These are phyloP conservation scores for Amylocarpus encephaloides DNA, from an alignment of 2,329 filamentous ascomycete species.

Conservation along the genomic window DNA sequence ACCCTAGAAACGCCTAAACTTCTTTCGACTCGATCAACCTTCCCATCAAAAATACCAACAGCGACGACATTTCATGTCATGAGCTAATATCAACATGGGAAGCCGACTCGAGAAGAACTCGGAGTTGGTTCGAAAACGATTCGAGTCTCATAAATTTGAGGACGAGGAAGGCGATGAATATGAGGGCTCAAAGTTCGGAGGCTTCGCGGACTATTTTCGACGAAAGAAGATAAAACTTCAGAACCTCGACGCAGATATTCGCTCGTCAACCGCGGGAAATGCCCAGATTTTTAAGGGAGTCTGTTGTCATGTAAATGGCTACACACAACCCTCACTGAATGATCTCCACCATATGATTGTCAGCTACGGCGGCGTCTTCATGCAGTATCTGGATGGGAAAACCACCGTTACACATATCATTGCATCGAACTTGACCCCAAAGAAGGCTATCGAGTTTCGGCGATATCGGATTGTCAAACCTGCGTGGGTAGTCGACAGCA, in stretches of 20 bases:
- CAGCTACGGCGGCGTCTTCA: conserved; percentile 85
- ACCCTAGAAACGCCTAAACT: too few species aligned
- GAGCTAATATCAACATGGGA: conserved; percentile 40
- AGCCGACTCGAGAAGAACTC: conserved; percentile 58
- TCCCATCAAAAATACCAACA: too few species aligned
- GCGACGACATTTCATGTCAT: too few species aligned
- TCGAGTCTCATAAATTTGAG: conserved; percentile 63
- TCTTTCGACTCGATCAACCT: background rate
- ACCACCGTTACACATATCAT: conserved; percentile 95
- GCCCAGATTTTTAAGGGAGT: conserved; percentile 86
- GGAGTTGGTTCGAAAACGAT: conserved; percentile 54
- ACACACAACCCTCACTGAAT: conserved; percentile 88
- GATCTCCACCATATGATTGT: conserved; percentile 86
- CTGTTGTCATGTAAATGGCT: conserved; percentile 88
- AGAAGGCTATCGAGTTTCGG: conserved; percentile 84
- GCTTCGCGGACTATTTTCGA: conserved; percentile 85
- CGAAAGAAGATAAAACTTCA: conserved; percentile 97
- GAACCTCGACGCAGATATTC: conserved; percentile 80
- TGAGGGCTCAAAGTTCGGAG: conserved; percentile 76
- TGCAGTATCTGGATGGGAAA: conserved; percentile 93
- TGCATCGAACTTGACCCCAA: conserved; percentile 80
- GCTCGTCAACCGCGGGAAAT: conserved; percentile 60
- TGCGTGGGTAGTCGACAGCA: conserved; percentile 87
- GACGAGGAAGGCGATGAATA: conserved; percentile 90
- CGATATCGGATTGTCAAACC: conserved; percentile 91